These are phyloP conservation scores for Alternaria brassicae DNA, from an alignment of 2,329 filamentous ascomycete genomes.

Conservation along the genomic window DNA sequence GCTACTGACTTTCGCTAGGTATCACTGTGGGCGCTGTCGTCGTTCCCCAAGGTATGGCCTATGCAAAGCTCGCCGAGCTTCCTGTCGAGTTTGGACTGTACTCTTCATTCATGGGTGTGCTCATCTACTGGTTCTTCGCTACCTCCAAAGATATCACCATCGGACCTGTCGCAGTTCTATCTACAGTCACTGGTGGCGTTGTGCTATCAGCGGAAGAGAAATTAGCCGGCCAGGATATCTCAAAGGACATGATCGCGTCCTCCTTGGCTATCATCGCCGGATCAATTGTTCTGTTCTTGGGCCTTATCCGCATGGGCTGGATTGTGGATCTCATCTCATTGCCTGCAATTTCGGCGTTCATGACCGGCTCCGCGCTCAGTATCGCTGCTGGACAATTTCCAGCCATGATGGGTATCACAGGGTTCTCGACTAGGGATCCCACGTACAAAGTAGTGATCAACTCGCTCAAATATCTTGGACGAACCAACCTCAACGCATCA, in stretches of 20 bases:
- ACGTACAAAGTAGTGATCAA: constrained; percentile 89
- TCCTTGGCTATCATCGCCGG: constrained; percentile 81
- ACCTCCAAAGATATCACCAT: constrained; percentile 99
- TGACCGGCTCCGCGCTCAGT: constrained; percentile 94
- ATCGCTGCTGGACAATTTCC: constrained; percentile 87
- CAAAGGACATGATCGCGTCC: constrained; percentile 55
- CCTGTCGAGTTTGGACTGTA: constrained; percentile 84
- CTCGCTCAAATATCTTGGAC: constrained; percentile 72
- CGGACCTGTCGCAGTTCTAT: constrained; percentile 94
- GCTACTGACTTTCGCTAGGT: constrained; percentile 52
- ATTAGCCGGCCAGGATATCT: constrained; percentile 45
- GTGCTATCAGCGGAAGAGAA: constrained; percentile 66
- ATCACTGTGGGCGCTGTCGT: constrained; percentile 79
- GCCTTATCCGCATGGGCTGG: constrained; percentile 82
- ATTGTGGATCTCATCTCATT: constrained; percentile 94
- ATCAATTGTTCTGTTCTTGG: constrained; percentile 79
- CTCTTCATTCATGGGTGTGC: constrained; percentile 94
- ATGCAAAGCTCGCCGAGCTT: constrained; percentile 82
- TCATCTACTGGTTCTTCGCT: constrained; percentile 97
- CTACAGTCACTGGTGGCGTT: constrained; percentile 84
- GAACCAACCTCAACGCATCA: constrained; percentile 74
- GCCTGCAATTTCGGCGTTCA: constrained; percentile 91
- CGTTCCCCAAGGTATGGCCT: constrained; percentile 95
- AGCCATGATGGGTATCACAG: constrained; percentile 78
- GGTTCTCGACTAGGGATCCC: constrained; percentile 75